Percentiles rank a stretch among this genome's conserved stretches.
Evolutionary conservation across 352 stramenopile genomes (phyloP).

Genomic region (Phytophthora nicotianae): DNA sequence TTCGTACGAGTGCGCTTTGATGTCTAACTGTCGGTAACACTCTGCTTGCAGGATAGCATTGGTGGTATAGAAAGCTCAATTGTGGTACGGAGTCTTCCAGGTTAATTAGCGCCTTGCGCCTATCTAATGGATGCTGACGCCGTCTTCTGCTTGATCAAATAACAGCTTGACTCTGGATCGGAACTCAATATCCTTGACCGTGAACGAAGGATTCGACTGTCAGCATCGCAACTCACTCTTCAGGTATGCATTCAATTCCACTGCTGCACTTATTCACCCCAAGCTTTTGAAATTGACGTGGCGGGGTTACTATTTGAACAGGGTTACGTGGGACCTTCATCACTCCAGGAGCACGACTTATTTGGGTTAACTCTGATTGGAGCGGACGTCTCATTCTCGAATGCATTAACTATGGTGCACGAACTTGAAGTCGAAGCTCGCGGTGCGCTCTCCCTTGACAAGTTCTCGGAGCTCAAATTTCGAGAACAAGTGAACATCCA

Average conservation of each 20-base stretch:
- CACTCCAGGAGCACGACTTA: constrained; percentile 41
- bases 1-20: background rate
- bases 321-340: constrained; percentile 60
- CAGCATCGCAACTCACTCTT: constrained; percentile 51
- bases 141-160: constrained; percentile 7
- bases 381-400: constrained; percentile 51
- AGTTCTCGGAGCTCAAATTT: constrained; percentile 78
- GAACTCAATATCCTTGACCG: constrained; percentile 50
- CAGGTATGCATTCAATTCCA: constrained; percentile 32
- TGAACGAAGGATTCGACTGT: constrained; percentile 38
- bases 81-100: constrained; percentile 35
- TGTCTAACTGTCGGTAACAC: constrained; percentile 2
- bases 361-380: constrained; percentile 46
- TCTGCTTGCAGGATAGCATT: constrained; percentile 36
- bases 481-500: constrained; percentile 35
- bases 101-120: background rate
- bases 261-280: background rate
- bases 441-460: constrained; percentile 53
- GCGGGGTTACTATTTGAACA: constrained; percentile 11
- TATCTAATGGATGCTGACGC: constrained; percentile 11
- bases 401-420: constrained; percentile 51
- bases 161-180: constrained; percentile 56
- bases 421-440: constrained; percentile 39
- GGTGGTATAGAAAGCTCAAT: constrained; percentile 51
- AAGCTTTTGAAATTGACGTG: constrained; percentile 1